Base-by-base conservation (phyloP, 2,329 filamentous ascomycete genomes). In the Colletotrichum lupini region DNA sequence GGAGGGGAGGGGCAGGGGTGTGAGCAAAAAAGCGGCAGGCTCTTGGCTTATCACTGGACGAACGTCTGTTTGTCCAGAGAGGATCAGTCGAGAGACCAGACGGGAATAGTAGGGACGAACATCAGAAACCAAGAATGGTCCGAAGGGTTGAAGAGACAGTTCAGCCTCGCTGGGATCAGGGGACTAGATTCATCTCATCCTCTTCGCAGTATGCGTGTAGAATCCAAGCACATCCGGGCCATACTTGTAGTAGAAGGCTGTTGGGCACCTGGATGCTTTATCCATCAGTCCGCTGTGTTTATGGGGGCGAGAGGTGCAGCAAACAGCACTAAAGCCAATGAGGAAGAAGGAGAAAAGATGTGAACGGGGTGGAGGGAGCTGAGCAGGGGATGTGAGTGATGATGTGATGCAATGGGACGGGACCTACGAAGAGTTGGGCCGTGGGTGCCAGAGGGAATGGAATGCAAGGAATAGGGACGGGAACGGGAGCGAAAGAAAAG, bases 401-500 rank as follows among this genome's bases (percentile, higher is more conserved):
- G 42, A 49, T 49, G 42, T 49, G 42, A n/a, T 49, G 42, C 42
- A 49, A 11, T 49, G 19, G 42, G 42, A 49, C 42, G 42, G 42
- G 42, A 49, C 42, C 19, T 49, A 49, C 16, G 42, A 19, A 49
- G 16, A n/a, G 42, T n/a, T 49, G 42, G 11, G 19, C 12, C 22
- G 67, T 19, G 16, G 35, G 5, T 7, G 37, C 37, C 37, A 42
- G 14, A 58, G 65, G 52, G 52, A 35, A 69, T 49, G 60, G 22
- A 57, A 61, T 67, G 56, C 35, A 46, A 37, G 65, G 26, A 46
- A 66, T 56, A 56, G 61, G 68, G 49, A 67, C 35, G 49, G 56
- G 46, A 65, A 55, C 68, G 63, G 68, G 30, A 68, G 52, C 52
- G 58, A 68, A 60, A 57, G 68, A 61, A 61, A 53, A 59, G 61